phyloP scores from a whole-genome alignment of 495 filamentous ascomycete species.

The Tuber melanosporum region DNA sequence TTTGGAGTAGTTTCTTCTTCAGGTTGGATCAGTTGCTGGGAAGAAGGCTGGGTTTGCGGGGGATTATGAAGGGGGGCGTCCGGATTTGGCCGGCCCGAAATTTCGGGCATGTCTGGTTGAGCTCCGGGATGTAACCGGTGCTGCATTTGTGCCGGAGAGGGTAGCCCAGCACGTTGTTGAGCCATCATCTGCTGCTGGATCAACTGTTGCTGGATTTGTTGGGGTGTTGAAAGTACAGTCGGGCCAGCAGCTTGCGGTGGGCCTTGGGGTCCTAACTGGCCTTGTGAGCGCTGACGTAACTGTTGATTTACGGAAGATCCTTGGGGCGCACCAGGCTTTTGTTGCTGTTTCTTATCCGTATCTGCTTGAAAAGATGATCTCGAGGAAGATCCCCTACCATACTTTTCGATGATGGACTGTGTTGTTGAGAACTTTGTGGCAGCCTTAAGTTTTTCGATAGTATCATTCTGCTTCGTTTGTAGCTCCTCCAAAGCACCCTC shows the following conservation, averaged over 20 bases:
- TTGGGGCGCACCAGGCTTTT: conserved; percentile 34
- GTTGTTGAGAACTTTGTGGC: conserved; percentile 95
- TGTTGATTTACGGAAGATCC: conserved; percentile 22
- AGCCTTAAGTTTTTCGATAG: conserved; percentile 87
- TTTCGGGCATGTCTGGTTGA: conserved; percentile 35
- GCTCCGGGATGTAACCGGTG: conserved; percentile 20
- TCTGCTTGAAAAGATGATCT: conserved; percentile 37
- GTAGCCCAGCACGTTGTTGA: conserved; percentile 24
- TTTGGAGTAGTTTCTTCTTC: conserved; percentile 52
- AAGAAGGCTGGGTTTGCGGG: conserved; percentile 34
- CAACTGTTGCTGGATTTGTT: conserved; percentile 33
- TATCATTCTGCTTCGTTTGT: conserved; percentile 68
- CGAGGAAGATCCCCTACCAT: conserved; percentile 54
- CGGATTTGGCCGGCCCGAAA: conserved; percentile 14
- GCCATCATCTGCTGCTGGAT: conserved; percentile 37
- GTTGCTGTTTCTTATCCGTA: conserved; percentile 43
- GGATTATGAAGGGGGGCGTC: conserved; percentile 28
- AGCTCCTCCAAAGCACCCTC: conserved; percentile 64
- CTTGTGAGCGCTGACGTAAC: conserved; percentile 16
- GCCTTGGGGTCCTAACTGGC: conserved; percentile 12
- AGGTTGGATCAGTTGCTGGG: conserved; percentile 43
- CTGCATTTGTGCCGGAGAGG: conserved; percentile 20
- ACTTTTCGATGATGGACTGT: conserved; percentile 87
- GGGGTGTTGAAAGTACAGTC: conserved; percentile 19
- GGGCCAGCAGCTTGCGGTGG: neutral